These are phyloP conservation scores for Pleurotus cornucopiae DNA, from an alignment of 768 basidiomycete genomes.

Conservation along the genomic window DNA sequence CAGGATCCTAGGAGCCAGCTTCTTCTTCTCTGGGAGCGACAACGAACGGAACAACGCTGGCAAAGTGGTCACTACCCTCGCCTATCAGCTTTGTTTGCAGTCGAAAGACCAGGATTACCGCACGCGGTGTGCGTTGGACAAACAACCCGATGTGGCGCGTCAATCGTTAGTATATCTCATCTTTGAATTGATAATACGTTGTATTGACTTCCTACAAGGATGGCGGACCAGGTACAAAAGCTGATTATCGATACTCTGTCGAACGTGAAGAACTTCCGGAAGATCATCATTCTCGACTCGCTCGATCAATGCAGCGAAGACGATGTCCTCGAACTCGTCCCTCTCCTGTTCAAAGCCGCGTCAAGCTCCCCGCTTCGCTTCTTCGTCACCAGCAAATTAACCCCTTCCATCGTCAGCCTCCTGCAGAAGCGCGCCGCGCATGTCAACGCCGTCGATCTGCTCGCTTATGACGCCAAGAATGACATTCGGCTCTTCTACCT, in stretches of 20 bases:
- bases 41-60: conserved; percentile 21
- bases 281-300: conserved; percentile 29
- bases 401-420: conserved; percentile 19
- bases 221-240: conserved; percentile 25
- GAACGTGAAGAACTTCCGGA: conserved; percentile 11
- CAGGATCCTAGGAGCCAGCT: conserved; percentile 23
- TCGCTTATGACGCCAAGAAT: conserved; percentile 1
- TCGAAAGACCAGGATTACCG: conserved; percentile 6
- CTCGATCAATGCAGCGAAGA: conserved; percentile 28
- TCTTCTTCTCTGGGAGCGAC: conserved; percentile 25
- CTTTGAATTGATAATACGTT: neutral
- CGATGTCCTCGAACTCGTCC: conserved; percentile 19
- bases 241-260: conserved; percentile 24
- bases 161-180: neutral
- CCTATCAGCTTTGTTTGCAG: conserved; percentile 24
- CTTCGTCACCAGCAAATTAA: conserved; percentile 26
- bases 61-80: conserved; percentile 25
- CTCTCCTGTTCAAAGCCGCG: conserved; percentile 19
- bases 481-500: conserved; percentile 8
- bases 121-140: neutral
- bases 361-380: conserved; percentile 22
- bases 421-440: neutral
- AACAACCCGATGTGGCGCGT: neutral
- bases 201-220: neutral
- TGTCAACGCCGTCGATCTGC: neutral